Percentiles rank a stretch among this genome's conserved stretches.
Conservation (phyloP, 129 eudicot species). For the Pulicaria dysenterica region DNA sequence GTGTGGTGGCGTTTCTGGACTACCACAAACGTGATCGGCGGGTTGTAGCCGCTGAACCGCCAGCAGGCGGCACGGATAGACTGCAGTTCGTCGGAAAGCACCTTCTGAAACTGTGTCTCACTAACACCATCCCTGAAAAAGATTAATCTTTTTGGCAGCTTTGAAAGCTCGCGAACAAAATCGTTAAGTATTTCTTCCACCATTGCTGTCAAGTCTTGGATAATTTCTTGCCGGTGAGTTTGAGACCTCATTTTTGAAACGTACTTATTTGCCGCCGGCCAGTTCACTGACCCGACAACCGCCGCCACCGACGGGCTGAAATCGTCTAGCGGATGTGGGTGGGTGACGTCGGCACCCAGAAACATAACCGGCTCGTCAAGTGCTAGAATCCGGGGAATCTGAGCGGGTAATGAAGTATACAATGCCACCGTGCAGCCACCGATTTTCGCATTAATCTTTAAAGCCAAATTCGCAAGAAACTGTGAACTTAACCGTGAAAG, state of each 20-base stretch:
- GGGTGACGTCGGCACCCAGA: constrained; percentile 97
- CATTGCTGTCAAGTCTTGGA: constrained; percentile 72
- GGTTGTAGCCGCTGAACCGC: constrained; percentile 60
- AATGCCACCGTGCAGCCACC: constrained; percentile 97
- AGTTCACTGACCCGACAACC: constrained; percentile 88
- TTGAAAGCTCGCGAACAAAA: constrained; percentile 49
- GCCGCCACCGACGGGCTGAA: constrained; percentile 93
- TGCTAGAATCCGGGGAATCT: constrained; percentile 63
- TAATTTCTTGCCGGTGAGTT: constrained; percentile 88
- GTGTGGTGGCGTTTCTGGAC: constrained; percentile 99
- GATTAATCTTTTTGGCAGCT: constrained; percentile 63
- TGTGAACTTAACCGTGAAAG: constrained; percentile 66
- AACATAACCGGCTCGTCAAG: constrained; percentile 78
- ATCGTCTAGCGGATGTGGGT: constrained; percentile 89
- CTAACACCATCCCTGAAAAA: constrained; percentile 97
- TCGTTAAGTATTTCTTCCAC: constrained; percentile 74
- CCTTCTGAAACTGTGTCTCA: constrained; percentile 89
- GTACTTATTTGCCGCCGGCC: constrained; percentile 91
- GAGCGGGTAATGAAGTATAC: constrained; percentile 70
- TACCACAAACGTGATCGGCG: constrained; percentile 78
- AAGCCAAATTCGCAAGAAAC: constrained; percentile 83
- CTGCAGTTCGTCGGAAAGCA: constrained; percentile 70
- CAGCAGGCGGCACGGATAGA: constrained; percentile 61
- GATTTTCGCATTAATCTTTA: constrained; percentile 86
- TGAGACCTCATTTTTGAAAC: constrained; percentile 92